Base-by-base conservation (phyloP, 192 early-diverging fungal species). In the Coemansia sp. region DNA sequence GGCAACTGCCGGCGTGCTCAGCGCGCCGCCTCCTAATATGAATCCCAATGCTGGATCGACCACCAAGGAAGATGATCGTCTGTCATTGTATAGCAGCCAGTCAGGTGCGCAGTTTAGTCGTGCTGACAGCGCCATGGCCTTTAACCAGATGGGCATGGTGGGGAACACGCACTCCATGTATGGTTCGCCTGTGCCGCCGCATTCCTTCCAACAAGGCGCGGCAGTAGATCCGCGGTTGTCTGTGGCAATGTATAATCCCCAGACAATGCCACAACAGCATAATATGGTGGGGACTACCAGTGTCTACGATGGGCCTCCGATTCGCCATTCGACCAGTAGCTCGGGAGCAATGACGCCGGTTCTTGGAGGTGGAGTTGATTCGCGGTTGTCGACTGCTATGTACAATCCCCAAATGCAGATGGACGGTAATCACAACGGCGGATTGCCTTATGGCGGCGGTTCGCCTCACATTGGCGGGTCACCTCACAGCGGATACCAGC, bases 1-100 rank as follows among this genome's bases (percentile, higher is more conserved):
- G 67, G 87, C 87, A 73, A 82, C 58, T 0, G 65, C 65, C 5
- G 72, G 72, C 27, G 65, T 74, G 2, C 66, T 74, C 3, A 74
- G 68, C 34, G 72, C 72, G 1, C 72, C 72, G 28, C 72, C 72
- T 18, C 72, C 72, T 52, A 74, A 74, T 53, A 74, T 74, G 72
- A 74, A 74, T 49, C 65, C 65, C 8, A 28, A 64, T 32, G 71
- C 71, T 22, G 69, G 69, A 14, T 68, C 67, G 18, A 58, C 56
- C 4, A 49, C 62, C 9, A 67, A 64, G 49, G 74, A 77, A 21
- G 68, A 70, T 9, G 74, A 64, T 48, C 44, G 59, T 10, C 28
- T 68, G 70, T 66, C 66, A 21, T 54, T 76, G 10, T 68, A 72
- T 26, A 72, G 70, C 52, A 72, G 70, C 48, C 66, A 64, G 49